Base-by-base conservation (phyloP, 2,329 filamentous ascomycete genomes). In the Colletotrichum sidae region DNA sequence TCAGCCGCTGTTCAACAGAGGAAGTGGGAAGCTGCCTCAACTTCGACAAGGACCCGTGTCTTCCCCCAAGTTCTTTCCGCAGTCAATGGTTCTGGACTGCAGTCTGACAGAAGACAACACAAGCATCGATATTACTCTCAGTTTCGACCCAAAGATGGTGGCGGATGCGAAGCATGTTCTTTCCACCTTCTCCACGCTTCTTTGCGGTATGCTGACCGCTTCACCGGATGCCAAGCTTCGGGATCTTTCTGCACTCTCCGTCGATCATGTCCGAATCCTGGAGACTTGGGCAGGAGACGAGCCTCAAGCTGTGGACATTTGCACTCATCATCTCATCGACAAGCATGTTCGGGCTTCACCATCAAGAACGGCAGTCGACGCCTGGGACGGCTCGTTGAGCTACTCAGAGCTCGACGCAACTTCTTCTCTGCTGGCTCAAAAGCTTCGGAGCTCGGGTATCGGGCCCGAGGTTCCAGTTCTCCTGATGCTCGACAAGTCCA, bases 341-440 rank as follows among this genome's bases (percentile, higher is more conserved):
- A 17, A 35, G 35, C 56, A 61, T 45, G 52, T 33, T 1, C 6
- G 25, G 9, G 9, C 8, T 10, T 8, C 5, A 34, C 62, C 62
- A 1, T 6, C 11, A 1, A 39, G 49, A 2, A 13, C 50, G 11
- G 62, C 56, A 6, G 52, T 65, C 10, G 51, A 61, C 33, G 44
- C 62, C n/a, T 65, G 62, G 62, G 62, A 65, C 13, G 62, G 62
- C 38, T 34, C 51, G 9, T 44, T 65, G 56, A 65, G 25, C 34
- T 65, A 72, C 58, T 38, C 42, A 6, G 56, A 72, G 6, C 64
- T 72, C 3, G 69, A 67, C 12, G n/a, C 17, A 3, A 53, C 44
- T 15, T 69, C 69, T 9, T 66, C 61, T 7, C 6, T 13, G 6
- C 47, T 72, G 17, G 70, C 71, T 8, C 46, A 51, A 13, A 45